Evolutionary conservation across 371 early-diverging fungal genomes (phyloP), one percentile per base, ranked within the genome.

Genomic region (Thermomucor indicae-seudaticae): DNA sequence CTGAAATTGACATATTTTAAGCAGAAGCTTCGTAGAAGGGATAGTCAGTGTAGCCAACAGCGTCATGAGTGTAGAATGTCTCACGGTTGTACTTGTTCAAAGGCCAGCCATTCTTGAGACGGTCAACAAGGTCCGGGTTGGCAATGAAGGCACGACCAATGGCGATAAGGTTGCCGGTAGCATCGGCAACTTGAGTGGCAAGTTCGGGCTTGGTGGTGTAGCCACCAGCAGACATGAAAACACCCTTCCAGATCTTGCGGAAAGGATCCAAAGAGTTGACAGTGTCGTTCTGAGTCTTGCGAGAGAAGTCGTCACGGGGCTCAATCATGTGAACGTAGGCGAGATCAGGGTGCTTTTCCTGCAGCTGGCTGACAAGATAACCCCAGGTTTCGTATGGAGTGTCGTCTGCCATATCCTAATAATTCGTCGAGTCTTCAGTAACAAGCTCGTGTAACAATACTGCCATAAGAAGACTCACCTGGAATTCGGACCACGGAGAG

Each of bases 311-410:
- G 17, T 58, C 44, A 32, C 67, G 59, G 14, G 64, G 55, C 44
- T 67, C 71, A 14, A 66, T 52, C 14, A 70, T 56, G 42, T 70
- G 64, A 34, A 70, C 7, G 39, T 64, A 70, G 17, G 67, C 67
- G 41, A 70, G 47, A 2, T 53, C 23, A 4, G 57, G 49, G 28
- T 62, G 60, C 5, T 42, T 48, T 6, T 53, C 20, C 49, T 66
- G 59, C n/a, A 70, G 49, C 17, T 53, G 29, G 11, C 40, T 49
- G 24, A 42, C 39, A 3, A 66, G 28, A 23, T 62, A 57, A 12
- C 52, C 50, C 67, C 67, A 70, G 3, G 70, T 70, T 14, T 58
- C 70, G 30, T 54, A 55, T 3, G 67, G 67, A 5, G 52, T 61
- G 5, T 53, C 67, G 43, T 70, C 71, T 17, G 49, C 45, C 53